Base-by-base conservation (phyloP, 2,329 filamentous ascomycete genomes). In the Cladorrhinum sp. region DNA sequence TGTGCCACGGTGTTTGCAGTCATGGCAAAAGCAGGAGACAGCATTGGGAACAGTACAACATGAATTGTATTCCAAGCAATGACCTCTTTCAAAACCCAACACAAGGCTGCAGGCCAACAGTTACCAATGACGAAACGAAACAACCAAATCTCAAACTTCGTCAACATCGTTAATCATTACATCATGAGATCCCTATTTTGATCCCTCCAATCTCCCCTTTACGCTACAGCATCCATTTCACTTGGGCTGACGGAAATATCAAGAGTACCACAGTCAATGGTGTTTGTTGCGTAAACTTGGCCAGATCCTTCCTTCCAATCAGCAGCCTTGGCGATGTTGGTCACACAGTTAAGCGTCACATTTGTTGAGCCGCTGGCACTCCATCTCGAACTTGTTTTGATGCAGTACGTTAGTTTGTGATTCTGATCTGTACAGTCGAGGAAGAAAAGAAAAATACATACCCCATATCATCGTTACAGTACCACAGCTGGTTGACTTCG, bases 401-500 rank as follows among this genome's bases (percentile, higher is more conserved):
- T 12, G 32, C 16, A 10, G 16, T 13, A 36, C 3, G 32, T 36
- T 13, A 36, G 12, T 36, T 16, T 3, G 32, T 12, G 10, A 12
- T 36, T 8, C 12, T 36, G n/a, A 36, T 36, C 16, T 36, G 9
- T 5, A 29, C 5, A 29, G 5, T 10, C 25, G 10, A 29, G 4
- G 10, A 29, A 29, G 5, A 29, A 29, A 10, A 29, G 32, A 36
- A 36, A 12, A 8, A 36, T 6, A 12, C 32, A 36, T 36, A 36
- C 32, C 32, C 16, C 32, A 36, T 75, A 10, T 59, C 48, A 29
- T 74, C 73, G 50, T 65, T 64, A 68, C 79, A 81, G n/a, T 60
- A 64, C 79, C 79, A 81, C 3, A 73, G 75, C 70, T 80, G 77
- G 69, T 76, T 77, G 66, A 80, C 60, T 53, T 68, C 65, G 50